Percentiles rank a stretch among this genome's conserved stretches.
phyloP scores from a whole-genome alignment of 2,329 filamentous ascomycete genomes.

The Colletotrichum lindemuthianum region DNA sequence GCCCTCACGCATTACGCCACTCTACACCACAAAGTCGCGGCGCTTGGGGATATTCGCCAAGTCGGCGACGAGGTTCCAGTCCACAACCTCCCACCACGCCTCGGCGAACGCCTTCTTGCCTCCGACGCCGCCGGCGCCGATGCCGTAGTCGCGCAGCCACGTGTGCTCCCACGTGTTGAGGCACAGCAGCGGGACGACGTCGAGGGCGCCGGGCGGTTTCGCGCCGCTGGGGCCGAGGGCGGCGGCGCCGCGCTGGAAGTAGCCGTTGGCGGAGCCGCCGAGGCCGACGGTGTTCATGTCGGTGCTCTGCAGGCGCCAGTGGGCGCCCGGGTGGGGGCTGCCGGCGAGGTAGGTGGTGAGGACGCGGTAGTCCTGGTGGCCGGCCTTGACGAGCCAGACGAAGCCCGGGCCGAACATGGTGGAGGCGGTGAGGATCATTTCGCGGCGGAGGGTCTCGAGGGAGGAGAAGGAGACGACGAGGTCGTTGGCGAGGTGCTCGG shows the following conservation, averaged over 20 bases:
- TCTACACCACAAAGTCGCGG: slow-evolving; percentile 23
- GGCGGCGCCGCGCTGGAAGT: slow-evolving; percentile 51
- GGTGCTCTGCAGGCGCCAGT: slow-evolving; percentile 76
- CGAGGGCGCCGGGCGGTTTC: slow-evolving; percentile 72
- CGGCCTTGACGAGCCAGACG: slow-evolving; percentile 86
- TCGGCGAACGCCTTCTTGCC: slow-evolving; percentile 82
- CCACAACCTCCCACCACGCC: slow-evolving; percentile 86
- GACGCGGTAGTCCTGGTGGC: slow-evolving; percentile 67
- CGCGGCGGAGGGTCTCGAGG: slow-evolving; percentile 81
- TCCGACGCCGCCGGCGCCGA: slow-evolving; percentile 64
- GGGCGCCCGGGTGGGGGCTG: slow-evolving; percentile 85
- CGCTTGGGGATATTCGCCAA: slow-evolving; percentile 26
- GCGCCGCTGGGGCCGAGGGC: slow-evolving; percentile 38
- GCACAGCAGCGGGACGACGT: slow-evolving; percentile 82
- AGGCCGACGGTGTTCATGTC: slow-evolving; percentile 75
- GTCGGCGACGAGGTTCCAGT: slow-evolving; percentile 82
- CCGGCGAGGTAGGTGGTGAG: slow-evolving; percentile 92
- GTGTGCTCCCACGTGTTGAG: slow-evolving; percentile 97
- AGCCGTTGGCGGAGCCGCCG: slow-evolving; percentile 48
- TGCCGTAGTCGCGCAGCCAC: slow-evolving; percentile 84
- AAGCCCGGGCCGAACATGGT: slow-evolving; percentile 98
- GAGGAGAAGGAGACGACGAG: slow-evolving; percentile 82
- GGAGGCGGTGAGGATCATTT: slow-evolving; percentile 82
- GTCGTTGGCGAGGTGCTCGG: slow-evolving; percentile 62
- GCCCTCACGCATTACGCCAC: neutral